Base-by-base conservation (phyloP, 768 basidiomycete species). In the Clavulina sp. region DNA sequence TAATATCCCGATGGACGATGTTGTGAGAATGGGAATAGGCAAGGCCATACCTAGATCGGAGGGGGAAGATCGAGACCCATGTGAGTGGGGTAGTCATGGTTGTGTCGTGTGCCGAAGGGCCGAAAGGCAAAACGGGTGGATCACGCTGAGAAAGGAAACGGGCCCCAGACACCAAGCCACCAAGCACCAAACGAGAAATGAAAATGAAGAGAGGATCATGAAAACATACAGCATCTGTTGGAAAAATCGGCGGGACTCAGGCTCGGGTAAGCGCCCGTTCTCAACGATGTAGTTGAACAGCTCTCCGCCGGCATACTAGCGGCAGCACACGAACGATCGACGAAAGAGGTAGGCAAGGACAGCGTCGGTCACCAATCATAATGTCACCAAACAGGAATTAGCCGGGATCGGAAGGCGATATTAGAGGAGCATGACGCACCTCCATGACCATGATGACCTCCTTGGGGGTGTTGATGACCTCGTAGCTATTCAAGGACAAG, bases 391-490 rank as follows among this genome's bases (percentile, higher is more conserved):
- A n/a, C n/a, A n/a, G n/a, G n/a, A n/a, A n/a, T n/a, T n/a, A n/a
- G n/a, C n/a, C n/a, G n/a, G n/a, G n/a, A n/a, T n/a, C n/a, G n/a
- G n/a, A n/a, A n/a, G n/a, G n/a, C n/a, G n/a, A n/a, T n/a, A n/a
- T n/a, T n/a, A n/a, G n/a, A n/a, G 52, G 18, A 28, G 36, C 4
- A 30, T 9, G 18, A 53, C 29, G 9, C 46, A 49, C 52, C 51
- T 99, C 93, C 51, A 97, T 80, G 29, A 99, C 95, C 67, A 99
- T 95, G 63, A 99, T 92, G 59, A 99, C 95, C 63, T 97, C 89
- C 1, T 83, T 85, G 0, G 86, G 79, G 0, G 92, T 95, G 5
- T 87, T 89, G 57, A 97, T 95, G 36, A 73, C 71, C 54, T 73
- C 72, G 61, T 71, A 73, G 16, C 70, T 71, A 19, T 6, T 2